Evolutionary conservation across 441 rosid genomes (phyloP).

Genomic region (Brassica balearica): DNA sequence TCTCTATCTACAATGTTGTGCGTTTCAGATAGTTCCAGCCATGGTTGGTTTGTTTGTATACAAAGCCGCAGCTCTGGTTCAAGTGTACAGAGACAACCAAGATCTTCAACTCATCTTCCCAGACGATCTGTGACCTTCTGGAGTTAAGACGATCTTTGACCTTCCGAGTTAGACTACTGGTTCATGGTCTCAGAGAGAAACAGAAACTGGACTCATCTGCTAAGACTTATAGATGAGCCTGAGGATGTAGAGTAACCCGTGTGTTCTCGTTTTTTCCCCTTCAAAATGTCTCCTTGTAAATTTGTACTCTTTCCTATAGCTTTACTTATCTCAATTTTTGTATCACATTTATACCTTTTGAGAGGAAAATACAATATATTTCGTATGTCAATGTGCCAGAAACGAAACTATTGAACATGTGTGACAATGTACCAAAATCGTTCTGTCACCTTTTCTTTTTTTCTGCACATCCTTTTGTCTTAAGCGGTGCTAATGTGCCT

Average conservation of each 20-base stretch:
- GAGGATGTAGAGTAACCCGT: background rate
- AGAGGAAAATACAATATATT: background rate
- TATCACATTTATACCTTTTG: background rate
- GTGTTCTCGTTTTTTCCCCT: background rate
- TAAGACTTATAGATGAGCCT: background rate
- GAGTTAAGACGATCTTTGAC: slow-evolving; percentile 41
- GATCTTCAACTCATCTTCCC: slow-evolving; percentile 73
- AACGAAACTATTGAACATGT: background rate
- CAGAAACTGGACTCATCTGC: slow-evolving; percentile 25
- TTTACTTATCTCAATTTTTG: background rate
- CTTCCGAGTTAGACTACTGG: background rate
- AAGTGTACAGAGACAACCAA: slow-evolving; percentile 91
- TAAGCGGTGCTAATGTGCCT: background rate
- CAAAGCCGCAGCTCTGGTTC: slow-evolving; percentile 97
- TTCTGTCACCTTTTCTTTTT: slow-evolving; percentile 26
- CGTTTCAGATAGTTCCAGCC: slow-evolving; percentile 81
- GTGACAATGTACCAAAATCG: background rate
- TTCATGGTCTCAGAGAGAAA: background rate
- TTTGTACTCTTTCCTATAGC: background rate
- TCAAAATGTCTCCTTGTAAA: background rate
- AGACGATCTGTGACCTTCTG: slow-evolving; percentile 41
- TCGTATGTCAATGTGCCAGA: background rate
- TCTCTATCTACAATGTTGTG: slow-evolving; percentile 12
- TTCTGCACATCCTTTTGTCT: slow-evolving; percentile 38
- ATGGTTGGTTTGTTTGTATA: slow-evolving; percentile 91